Percentiles rank a stretch among this genome's conserved stretches.
These are phyloP conservation scores for Ophiocordyceps australis DNA, from an alignment of 2,329 filamentous ascomycete genomes.

Conservation along the genomic window DNA sequence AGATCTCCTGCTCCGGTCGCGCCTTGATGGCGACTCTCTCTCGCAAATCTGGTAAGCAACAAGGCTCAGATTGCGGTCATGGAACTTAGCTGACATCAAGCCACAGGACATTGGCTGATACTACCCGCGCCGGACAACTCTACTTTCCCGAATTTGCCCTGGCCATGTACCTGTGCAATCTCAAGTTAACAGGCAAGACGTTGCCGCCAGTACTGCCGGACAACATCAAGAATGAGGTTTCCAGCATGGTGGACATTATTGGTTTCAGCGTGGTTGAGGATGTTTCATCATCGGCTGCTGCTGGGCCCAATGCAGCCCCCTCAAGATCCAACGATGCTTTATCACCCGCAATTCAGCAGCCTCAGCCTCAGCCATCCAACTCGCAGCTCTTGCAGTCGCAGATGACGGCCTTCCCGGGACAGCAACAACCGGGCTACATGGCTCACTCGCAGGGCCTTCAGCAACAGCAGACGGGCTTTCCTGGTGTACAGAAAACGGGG, in stretches of 20 bases:
- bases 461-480: slow-evolving; percentile 52
- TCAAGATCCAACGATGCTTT: slow-evolving; percentile 37
- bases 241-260: slow-evolving; percentile 99
- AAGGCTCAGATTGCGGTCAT: neutral
- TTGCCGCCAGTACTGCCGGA: slow-evolving; percentile 64
- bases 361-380: slow-evolving; percentile 58
- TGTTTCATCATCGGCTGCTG: slow-evolving; percentile 25
- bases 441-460: slow-evolving; percentile 42
- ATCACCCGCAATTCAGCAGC: slow-evolving; percentile 43
- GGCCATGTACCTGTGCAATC: slow-evolving; percentile 95
- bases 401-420: slow-evolving; percentile 48
- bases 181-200: slow-evolving; percentile 74
- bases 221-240: slow-evolving; percentile 86
- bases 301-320: slow-evolving; percentile 51
- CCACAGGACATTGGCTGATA: slow-evolving; percentile 72
- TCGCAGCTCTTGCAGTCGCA: slow-evolving; percentile 45
- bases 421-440: slow-evolving; percentile 38
- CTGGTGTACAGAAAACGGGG: slow-evolving; percentile 50
- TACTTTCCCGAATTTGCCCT: slow-evolving; percentile 96
- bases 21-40: slow-evolving; percentile 69
- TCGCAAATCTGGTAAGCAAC: slow-evolving; percentile 71
- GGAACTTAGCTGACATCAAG: slow-evolving; percentile 4
- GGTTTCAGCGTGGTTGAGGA: slow-evolving; percentile 83
- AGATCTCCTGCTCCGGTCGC: slow-evolving; percentile 75
- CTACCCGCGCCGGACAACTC: slow-evolving; percentile 86